Base-by-base conservation (phyloP, 192 early-diverging fungal genomes). In the Paraglomus occultum region DNA sequence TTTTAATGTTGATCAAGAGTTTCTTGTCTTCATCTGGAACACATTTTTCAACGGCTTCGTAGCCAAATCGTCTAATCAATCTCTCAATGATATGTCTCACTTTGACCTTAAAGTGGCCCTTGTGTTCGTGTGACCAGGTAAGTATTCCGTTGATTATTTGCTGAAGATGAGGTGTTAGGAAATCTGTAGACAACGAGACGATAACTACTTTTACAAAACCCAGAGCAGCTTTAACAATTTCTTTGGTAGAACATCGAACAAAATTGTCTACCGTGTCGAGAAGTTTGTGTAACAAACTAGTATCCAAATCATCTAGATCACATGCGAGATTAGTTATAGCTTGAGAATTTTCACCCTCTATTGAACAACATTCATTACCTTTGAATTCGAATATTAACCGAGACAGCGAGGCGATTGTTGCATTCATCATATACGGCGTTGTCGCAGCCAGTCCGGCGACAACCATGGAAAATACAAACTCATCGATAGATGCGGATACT, bases 301-400 rank as follows among this genome's bases (percentile, higher is more conserved):
- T 67, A 52, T 84, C 79, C 54, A 99, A 67, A 57, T 87, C 82
- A 68, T 83, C 31, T 31, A 31, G 31, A 31, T 31, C 3, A 31
- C 31, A 31, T 83, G 51, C 23, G 43, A 39, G 20, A 46, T 10
- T 77, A 31, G n/a, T 15, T 58, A 61, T 2, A 31, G 31, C 31
- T 31, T 31, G 31, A 31, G 1, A 31, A 31, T 31, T 31, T 31
- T 31, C 3, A 31, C 31, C 31, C 31, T 31, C 31, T 31, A n/a
- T 31, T 31, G 31, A 39, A 14, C 71, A 51, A 55, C 73, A 73
- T 31, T 31, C 1, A 3, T 31, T 31, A 31, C 31, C 77, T 63
- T 87, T 83, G 84, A 98, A 98, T 80, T 99, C 97, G 55, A 95
- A 99, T 64, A 98, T 68, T n/a, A 93, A 78, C 14, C 96, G 81